Conservation (phyloP, 2,329 filamentous ascomycete genomes). For the Alternaria burnsii region DNA sequence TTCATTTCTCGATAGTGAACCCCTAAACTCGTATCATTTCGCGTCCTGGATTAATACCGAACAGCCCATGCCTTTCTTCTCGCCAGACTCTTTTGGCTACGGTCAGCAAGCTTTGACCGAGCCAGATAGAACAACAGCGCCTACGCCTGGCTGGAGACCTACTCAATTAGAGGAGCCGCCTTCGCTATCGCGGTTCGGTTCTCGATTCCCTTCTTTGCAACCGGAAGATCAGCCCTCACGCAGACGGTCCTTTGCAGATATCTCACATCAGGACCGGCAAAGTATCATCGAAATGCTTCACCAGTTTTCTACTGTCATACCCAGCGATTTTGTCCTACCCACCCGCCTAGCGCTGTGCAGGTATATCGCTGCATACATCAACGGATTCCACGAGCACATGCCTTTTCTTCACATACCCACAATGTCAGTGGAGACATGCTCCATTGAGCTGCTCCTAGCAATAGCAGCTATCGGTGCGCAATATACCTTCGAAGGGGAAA, state of each 20-base stretch:
- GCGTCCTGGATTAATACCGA: constrained; percentile 51
- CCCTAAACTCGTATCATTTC: constrained; percentile 51
- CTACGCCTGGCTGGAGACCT: constrained; percentile 20
- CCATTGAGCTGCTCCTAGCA: constrained; percentile 72
- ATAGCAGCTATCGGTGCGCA: constrained; percentile 73
- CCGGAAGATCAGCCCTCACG: constrained; percentile 43
- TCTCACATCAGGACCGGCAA: constrained; percentile 47
- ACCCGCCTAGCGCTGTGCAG: constrained; percentile 73
- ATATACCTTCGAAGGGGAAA: constrained; percentile 63
- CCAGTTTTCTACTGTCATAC: constrained; percentile 68
- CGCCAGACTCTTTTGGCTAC: constrained; percentile 50
- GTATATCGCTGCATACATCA: constrained; percentile 75
- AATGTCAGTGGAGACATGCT: constrained; percentile 68
- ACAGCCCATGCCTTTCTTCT: constrained; percentile 55
- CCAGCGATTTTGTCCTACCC: constrained; percentile 71
- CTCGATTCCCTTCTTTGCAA: constrained; percentile 51
- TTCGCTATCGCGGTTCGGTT: constrained; percentile 51
- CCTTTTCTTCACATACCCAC: constrained; percentile 74
- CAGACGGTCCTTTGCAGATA: constrained; percentile 41
- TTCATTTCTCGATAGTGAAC: constrained; percentile 51
- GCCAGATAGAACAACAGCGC: constrained; percentile 7
- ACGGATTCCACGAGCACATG: constrained; percentile 69
- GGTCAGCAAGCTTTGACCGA: constrained; percentile 35
- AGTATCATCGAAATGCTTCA: constrained; percentile 66
- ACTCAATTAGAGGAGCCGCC: constrained; percentile 37